A percentile compares a stretch with the other conserved stretches of the same genome.
phyloP scores from a whole-genome alignment of 169 alveolate genomes.

The Eimeria sp. region DNA sequence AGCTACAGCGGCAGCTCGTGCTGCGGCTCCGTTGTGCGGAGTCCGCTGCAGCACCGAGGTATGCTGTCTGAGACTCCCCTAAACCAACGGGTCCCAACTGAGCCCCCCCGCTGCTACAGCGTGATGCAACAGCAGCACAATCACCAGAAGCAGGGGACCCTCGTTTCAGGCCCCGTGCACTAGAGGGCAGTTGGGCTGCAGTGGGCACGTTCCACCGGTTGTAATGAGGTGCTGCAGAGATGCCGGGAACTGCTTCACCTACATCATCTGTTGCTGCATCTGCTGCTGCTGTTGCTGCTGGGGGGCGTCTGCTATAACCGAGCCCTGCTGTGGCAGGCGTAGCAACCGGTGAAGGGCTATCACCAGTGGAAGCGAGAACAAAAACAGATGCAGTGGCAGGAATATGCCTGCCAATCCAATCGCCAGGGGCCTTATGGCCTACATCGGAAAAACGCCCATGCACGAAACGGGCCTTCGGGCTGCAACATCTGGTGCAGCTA shows the following conservation, averaged over 20 bases:
- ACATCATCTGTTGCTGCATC: background rate
- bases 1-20: background rate
- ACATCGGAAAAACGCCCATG: background rate
- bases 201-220: background rate
- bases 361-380: background rate
- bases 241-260: slow-evolving; percentile 1
- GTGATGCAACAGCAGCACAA: background rate
- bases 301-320: background rate
- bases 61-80: background rate
- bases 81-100: background rate
- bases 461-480: background rate
- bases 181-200: background rate
- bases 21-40: slow-evolving; percentile 31
- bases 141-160: background rate
- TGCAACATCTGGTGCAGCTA: slow-evolving; percentile 1
- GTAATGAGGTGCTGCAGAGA: background rate
- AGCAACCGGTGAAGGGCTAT: slow-evolving; percentile 33
- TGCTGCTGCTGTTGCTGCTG: slow-evolving; percentile 42
- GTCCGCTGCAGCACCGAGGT: background rate
- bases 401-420: background rate
- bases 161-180: background rate
- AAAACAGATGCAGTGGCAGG: background rate
- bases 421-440: background rate
- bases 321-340: slow-evolving; percentile 8
- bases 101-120: slow-evolving; percentile 33